A percentile compares a stretch with the other conserved stretches of the same genome.
phyloP scores from a whole-genome alignment of 202 grass and related monocot genomes.

The Schoenoplectus tabernaemontani region DNA sequence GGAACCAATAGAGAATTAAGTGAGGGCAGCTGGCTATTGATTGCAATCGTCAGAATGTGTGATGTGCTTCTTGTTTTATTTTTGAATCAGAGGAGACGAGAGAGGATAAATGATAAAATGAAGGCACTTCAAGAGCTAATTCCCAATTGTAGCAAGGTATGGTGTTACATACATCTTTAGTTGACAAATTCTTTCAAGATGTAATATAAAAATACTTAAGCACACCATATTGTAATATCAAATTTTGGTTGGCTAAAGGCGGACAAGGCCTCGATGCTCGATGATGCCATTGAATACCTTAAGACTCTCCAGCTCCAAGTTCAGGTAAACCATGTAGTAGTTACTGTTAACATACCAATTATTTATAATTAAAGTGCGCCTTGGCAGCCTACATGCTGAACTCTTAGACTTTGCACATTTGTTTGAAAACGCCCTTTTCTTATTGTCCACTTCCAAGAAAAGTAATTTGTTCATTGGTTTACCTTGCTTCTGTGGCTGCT shows the following conservation, averaged over 20 bases:
- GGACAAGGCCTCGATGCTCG: constrained; percentile 92
- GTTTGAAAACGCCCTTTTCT: no score
- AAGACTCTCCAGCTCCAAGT: constrained; percentile 75
- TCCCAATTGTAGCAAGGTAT: constrained; percentile 85
- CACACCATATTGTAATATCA: neutral
- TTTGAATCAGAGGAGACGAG: constrained; percentile 52
- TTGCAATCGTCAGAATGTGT: neutral
- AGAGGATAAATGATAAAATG: constrained; percentile 93
- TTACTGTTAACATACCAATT: neutral
- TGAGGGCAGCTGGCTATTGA: neutral
- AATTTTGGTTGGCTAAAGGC: constrained; percentile 30
- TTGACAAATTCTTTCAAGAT: neutral
- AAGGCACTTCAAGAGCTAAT: constrained; percentile 72
- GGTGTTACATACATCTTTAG: neutral
- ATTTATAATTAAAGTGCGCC: neutral
- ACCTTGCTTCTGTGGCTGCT: no score
- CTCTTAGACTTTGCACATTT: no score
- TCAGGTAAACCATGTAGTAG: constrained; percentile 26
- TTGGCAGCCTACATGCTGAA: neutral
- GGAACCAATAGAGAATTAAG: neutral
- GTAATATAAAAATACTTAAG: neutral
- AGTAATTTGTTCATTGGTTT: no score
- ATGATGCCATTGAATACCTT: constrained; percentile 85
- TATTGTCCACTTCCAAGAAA: no score
- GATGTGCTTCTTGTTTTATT: neutral